phyloP scores from a whole-genome alignment of 2,329 filamentous ascomycete species.

The Ophiocordyceps unilateralis region DNA sequence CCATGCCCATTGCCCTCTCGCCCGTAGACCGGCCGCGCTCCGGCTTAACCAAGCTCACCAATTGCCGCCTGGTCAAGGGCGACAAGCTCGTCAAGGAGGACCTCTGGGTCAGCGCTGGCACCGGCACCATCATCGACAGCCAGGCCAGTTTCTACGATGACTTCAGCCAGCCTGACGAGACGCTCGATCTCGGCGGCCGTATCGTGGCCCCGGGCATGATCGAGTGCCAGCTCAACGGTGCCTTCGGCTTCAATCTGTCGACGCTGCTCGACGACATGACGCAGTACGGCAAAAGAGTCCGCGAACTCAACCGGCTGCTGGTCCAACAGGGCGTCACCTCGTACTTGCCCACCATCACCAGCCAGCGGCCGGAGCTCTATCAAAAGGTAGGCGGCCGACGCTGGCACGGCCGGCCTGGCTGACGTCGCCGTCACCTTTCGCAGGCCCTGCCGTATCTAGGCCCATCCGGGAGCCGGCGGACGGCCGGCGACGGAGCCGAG shows the following conservation, averaged over 20 bases:
- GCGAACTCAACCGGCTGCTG: conserved; percentile 52
- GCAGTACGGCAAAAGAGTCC: conserved; percentile 56
- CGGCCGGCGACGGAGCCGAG: conserved; percentile 56
- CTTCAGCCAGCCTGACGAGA: conserved; percentile 50
- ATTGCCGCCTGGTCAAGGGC: conserved; percentile 61
- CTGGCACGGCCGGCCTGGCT: neutral
- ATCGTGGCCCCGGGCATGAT: conserved; percentile 78
- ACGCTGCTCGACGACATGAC: conserved; percentile 50
- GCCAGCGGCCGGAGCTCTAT: conserved; percentile 67
- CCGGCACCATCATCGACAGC: conserved; percentile 65
- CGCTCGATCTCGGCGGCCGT: conserved; percentile 64
- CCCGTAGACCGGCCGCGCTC: conserved; percentile 19
- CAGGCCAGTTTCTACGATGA: conserved; percentile 52
- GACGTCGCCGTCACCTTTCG: neutral
- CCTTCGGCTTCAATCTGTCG: conserved; percentile 86
- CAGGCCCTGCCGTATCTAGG: conserved; percentile 59
- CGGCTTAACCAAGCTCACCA: conserved; percentile 73
- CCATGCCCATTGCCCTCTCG: conserved; percentile 31
- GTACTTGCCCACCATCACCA: conserved; percentile 73
- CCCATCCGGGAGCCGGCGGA: conserved; percentile 44
- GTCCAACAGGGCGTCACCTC: conserved; percentile 72
- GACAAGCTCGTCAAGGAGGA: conserved; percentile 55
- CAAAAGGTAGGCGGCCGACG: conserved; percentile 32
- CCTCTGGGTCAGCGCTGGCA: conserved; percentile 72
- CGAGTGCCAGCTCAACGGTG: conserved; percentile 82